Conservation (phyloP, 345 rosid genomes). For the Alliaria petiolata region DNA sequence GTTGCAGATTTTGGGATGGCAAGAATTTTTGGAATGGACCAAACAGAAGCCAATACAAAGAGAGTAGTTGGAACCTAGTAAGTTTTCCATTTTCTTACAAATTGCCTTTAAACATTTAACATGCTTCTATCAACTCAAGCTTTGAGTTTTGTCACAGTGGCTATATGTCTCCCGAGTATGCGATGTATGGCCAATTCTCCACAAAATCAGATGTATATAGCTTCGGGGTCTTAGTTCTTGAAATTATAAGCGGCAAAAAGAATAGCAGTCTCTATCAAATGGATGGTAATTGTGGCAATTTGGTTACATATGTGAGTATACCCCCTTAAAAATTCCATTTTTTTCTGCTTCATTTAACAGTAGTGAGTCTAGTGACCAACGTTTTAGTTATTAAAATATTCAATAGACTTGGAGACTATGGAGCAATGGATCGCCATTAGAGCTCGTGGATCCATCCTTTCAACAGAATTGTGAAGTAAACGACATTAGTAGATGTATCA, state of each 20-base stretch:
- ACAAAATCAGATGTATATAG: slow-evolving; percentile 36
- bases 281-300: background rate
- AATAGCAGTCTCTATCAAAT: background rate
- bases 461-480: background rate
- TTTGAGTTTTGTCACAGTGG: background rate
- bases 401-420: background rate
- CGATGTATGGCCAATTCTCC: slow-evolving; percentile 30
- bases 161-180: slow-evolving; percentile 34
- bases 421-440: background rate
- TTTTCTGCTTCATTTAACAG: too few relatives aligned
- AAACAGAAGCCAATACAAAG: slow-evolving; percentile 34
- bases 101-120: background rate
- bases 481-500: background rate
- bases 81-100: background rate
- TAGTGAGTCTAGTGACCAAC: background rate
- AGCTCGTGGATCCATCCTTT: background rate
- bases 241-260: slow-evolving; percentile 26
- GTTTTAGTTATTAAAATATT: background rate
- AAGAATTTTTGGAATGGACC: slow-evolving; percentile 25
- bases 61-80: slow-evolving; percentile 52
- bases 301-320: background rate
- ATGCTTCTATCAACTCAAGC: background rate
- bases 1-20: slow-evolving; percentile 52
- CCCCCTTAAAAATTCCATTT: background rate
- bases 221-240: slow-evolving; percentile 24